Evolutionary conservation across 768 basidiomycete genomes (phyloP), one percentile per base, ranked within the genome.

Genomic region (Hysterangium stoloniferum): DNA sequence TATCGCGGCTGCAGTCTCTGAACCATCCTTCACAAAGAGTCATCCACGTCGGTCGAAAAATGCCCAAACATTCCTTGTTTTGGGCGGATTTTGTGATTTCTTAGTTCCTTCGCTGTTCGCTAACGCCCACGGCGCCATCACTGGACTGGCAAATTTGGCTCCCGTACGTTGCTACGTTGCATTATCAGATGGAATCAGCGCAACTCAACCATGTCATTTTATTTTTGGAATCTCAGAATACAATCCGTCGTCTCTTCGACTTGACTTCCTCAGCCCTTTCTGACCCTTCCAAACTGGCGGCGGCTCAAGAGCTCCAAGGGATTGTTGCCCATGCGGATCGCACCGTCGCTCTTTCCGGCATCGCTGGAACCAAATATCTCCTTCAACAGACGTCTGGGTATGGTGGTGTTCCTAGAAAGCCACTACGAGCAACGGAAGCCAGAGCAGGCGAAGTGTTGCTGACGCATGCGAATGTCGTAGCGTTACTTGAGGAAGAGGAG

Each of bases 71-170:
- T 95, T 96, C 73, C 68, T 92, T 42, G 87, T 92, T 29, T 71
- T 93, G 19, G 90, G 89, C 34, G 93, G 92, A 7, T 96, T 78
- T 65, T 72, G 76, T 54, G 93, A 96, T 69, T 90, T 91, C 66
- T 63, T 95, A 52, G 69, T 84, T 29, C 80, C 92, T 3, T 78
- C 88, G 5, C 64, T 77, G 2, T 81, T 79, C 60, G 83, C 76
- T 27, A 80, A 82, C 54, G 90, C 76, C 2, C 84, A 93, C 58
- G 93, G 93, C 41, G 90, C 88, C 42, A 95, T 95, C 62, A 91
- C 86, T 29, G 92, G 92, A 40, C 79, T 94, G 17, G 90, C 77
- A 6, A 94, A 94, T 62, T 62, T 93, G 50, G 81, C 85, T 38
- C 89, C 88, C 8, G 87, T 84, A 58, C 53, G 76, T 57, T 9